A percentile compares a stretch with the other conserved stretches of the same genome.
Evolutionary conservation across 2,329 filamentous ascomycete genomes (phyloP).

Genomic region (Talaromyces sp.): DNA sequence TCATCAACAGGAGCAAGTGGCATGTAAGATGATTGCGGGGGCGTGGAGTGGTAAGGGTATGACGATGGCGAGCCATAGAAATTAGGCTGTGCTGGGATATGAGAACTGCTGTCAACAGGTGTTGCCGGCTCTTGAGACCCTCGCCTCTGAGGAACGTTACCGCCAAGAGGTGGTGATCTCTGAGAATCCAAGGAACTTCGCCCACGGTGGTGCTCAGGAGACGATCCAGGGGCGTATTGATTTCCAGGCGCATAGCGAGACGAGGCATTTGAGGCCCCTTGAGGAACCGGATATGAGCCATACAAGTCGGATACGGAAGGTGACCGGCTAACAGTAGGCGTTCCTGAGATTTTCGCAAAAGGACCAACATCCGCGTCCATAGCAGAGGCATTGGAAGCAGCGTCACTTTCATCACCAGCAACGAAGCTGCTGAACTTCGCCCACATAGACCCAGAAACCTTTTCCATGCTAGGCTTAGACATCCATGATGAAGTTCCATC

Average conservation of each 20-base stretch:
- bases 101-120: slow-evolving; percentile 27
- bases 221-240: slow-evolving; percentile 45
- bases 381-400: slow-evolving; percentile 52
- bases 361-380: slow-evolving; percentile 63
- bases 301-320: slow-evolving; percentile 74
- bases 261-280: slow-evolving; percentile 27
- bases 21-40: slow-evolving; percentile 33
- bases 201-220: slow-evolving; percentile 47
- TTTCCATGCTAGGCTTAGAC: slow-evolving; percentile 90
- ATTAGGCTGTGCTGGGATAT: slow-evolving; percentile 22
- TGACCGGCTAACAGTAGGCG: slow-evolving; percentile 68
- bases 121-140: slow-evolving; percentile 33
- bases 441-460: slow-evolving; percentile 85
- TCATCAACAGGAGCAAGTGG: slow-evolving; percentile 38
- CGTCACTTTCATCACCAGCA: slow-evolving; percentile 77
- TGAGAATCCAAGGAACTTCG: slow-evolving; percentile 47
- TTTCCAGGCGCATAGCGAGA: slow-evolving; percentile 41
- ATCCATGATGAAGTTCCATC: slow-evolving; percentile 84
- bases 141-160: slow-evolving; percentile 29
- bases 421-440: slow-evolving; percentile 96
- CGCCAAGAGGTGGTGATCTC: slow-evolving; percentile 34
- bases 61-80: slow-evolving; percentile 27
- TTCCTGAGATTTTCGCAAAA: slow-evolving; percentile 74
- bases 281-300: slow-evolving; percentile 47
- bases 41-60: slow-evolving; percentile 31